Percentiles rank a stretch among this genome's conserved stretches.
Evolutionary conservation across 176 grass and related monocot genomes (phyloP).

Genomic region (Oropetium thomaeum): DNA sequence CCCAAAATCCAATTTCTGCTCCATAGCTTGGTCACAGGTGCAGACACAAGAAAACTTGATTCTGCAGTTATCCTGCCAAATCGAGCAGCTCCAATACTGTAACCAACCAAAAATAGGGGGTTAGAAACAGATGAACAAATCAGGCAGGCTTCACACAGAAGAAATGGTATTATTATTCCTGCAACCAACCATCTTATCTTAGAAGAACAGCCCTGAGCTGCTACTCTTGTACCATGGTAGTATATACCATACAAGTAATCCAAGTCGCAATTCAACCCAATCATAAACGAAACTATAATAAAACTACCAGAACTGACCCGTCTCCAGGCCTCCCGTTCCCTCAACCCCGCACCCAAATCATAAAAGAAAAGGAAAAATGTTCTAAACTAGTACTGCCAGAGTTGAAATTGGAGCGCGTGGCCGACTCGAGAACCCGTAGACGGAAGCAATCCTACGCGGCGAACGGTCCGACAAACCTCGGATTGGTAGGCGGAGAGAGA

Average conservation of each 20-base stretch:
- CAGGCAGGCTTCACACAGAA: background rate
- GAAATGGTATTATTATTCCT: background rate
- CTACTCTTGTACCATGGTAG: background rate
- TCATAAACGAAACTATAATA: background rate
- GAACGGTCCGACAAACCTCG: background rate
- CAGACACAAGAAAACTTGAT: background rate
- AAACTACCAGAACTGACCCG: background rate
- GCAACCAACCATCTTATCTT: background rate
- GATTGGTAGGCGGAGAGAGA: background rate
- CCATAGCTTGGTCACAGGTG: background rate
- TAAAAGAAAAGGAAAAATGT: no score
- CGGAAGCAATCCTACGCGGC: background rate
- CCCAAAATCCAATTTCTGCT: background rate
- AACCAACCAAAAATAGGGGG: background rate
- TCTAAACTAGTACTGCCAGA: background rate
- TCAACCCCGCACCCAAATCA: no score
- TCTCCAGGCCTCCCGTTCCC: background rate
- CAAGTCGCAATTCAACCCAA: background rate
- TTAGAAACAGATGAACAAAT: background rate
- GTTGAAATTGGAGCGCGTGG: background rate
- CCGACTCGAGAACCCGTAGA: background rate
- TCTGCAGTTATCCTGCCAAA: background rate
- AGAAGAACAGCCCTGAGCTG: background rate
- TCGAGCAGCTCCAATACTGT: slow-evolving; percentile 12
- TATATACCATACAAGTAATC: background rate